phyloP scores from a whole-genome alignment of 73 alveolate genomes.

The Tetrahymena elliotti region DNA sequence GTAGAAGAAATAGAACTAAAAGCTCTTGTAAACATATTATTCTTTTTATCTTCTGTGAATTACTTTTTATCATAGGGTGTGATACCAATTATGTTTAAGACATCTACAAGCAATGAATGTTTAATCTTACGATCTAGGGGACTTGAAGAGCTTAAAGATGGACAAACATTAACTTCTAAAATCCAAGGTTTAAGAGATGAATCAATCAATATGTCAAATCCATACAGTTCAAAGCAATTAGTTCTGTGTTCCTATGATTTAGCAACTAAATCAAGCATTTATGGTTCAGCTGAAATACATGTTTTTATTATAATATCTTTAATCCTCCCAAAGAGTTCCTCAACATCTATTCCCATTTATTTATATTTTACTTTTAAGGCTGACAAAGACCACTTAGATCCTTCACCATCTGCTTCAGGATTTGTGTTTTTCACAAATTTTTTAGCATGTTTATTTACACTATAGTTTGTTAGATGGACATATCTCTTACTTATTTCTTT shows the following conservation, averaged over 20 bases:
- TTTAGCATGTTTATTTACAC: slow-evolving; percentile 69
- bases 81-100: slow-evolving; percentile 70
- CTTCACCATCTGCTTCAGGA: slow-evolving; percentile 63
- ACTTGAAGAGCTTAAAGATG: slow-evolving; percentile 75
- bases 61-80: slow-evolving; percentile 71
- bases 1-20: neutral
- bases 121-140: slow-evolving; percentile 83
- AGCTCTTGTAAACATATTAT: neutral
- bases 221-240: slow-evolving; percentile 85
- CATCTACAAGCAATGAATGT: slow-evolving; percentile 73
- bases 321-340: slow-evolving; percentile 46
- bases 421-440: slow-evolving; percentile 68
- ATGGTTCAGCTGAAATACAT: slow-evolving; percentile 67
- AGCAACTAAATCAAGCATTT: slow-evolving; percentile 42
- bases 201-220: slow-evolving; percentile 87
- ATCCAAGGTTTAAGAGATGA: slow-evolving; percentile 83
- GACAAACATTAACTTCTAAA: slow-evolving; percentile 87
- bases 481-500: slow-evolving; percentile 49
- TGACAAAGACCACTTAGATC: slow-evolving; percentile 81
- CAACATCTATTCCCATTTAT: slow-evolving; percentile 55
- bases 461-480: slow-evolving; percentile 89
- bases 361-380: slow-evolving; percentile 44
- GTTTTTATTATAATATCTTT: slow-evolving; percentile 69
- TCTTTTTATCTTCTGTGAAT: neutral
- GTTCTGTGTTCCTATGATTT: slow-evolving; percentile 45